Conservation (phyloP, 441 rosid species). For the Jatropha podagrica region DNA sequence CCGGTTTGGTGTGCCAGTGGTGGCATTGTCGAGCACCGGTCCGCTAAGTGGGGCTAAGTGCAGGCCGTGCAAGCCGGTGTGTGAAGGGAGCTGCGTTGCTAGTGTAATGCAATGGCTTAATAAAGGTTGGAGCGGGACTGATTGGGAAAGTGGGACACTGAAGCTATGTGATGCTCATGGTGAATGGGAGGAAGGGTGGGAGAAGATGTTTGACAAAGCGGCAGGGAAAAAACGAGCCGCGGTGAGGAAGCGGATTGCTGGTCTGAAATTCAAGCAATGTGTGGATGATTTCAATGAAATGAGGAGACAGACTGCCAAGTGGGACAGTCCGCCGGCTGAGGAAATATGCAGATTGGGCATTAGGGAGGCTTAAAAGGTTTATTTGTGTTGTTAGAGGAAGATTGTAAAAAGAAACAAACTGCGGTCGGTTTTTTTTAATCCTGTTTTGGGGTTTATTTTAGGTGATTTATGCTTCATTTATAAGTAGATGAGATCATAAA, state of each 20-base stretch:
- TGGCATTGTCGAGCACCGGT: slow-evolving; percentile 62
- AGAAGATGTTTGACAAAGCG: slow-evolving; percentile 51
- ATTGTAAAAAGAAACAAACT: neutral
- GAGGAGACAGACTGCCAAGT: slow-evolving; percentile 40
- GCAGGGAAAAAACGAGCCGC: slow-evolving; percentile 49
- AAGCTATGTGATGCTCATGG: slow-evolving; percentile 75
- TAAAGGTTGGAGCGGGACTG: slow-evolving; percentile 83
- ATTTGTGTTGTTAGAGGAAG: neutral
- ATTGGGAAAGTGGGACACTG: slow-evolving; percentile 62
- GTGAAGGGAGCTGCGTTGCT: slow-evolving; percentile 56
- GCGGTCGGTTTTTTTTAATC: neutral
- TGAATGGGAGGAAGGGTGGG: slow-evolving; percentile 78
- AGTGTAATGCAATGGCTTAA: slow-evolving; percentile 47
- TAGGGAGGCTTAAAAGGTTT: neutral
- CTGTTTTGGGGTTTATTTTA: neutral
- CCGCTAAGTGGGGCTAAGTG: slow-evolving; percentile 92
- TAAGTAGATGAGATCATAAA: no score
- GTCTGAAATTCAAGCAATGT: slow-evolving; percentile 43
- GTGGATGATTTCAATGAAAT: slow-evolving; percentile 52
- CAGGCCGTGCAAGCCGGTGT: slow-evolving; percentile 68
- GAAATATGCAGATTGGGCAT: slow-evolving; percentile 61
- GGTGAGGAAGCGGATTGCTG: slow-evolving; percentile 42
- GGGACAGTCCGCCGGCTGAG: slow-evolving; percentile 70
- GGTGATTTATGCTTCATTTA: neutral
- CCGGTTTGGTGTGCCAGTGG: slow-evolving; percentile 73